Evolutionary conservation across 2,329 filamentous ascomycete genomes (phyloP), one percentile per base, ranked within the genome.

Genomic region (Catunica adiposa): DNA sequence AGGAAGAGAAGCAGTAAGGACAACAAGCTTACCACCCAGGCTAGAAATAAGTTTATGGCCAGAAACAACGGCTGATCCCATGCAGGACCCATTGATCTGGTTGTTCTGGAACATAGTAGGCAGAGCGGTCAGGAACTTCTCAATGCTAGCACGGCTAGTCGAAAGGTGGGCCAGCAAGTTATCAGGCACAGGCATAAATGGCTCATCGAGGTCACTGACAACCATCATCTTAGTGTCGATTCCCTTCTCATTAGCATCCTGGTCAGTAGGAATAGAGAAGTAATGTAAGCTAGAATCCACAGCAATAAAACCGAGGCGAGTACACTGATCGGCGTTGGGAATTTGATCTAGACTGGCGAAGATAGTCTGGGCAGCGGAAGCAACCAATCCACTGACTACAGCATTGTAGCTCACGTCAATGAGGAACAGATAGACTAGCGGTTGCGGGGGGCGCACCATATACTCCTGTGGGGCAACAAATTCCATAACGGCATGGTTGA

Each of bases 381-480:
- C 92, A 58, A 97, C 74, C 31, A 98, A 81, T 51, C 92, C 92
- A 61, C 83, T 94, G 15, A 88, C 89, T 15, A 96, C 86, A 31
- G 90, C 82, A 11, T 87, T 82, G 63, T 89, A 94, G 74, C 88
- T 95, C 60, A 96, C 89, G 63, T 96, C 90, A 64, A 97, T 87
- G 63, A 95, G 74, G 77, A 97, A 97, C 14, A 96, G 78, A 67
- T 97, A 97, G 40, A 96, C 90, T 40, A 97, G 75, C 40, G 92
- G 92, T 69, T 95, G 90, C 47, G 92, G 92, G 56, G 92, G 89
- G 59, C 92, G 85, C 37, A 98, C 92, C 92, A 98, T 98, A 71
- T 98, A 98, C 70, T 98, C 92, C 69, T 98, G 92, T 1, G 92
- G 92, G 11, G 92, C 92, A 62, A 98, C 86, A 66, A 96, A 98